Percentiles rank a stretch among this genome's conserved stretches.
Conservation (phyloP, 768 basidiomycete species). For the Podaxis sp. region DNA sequence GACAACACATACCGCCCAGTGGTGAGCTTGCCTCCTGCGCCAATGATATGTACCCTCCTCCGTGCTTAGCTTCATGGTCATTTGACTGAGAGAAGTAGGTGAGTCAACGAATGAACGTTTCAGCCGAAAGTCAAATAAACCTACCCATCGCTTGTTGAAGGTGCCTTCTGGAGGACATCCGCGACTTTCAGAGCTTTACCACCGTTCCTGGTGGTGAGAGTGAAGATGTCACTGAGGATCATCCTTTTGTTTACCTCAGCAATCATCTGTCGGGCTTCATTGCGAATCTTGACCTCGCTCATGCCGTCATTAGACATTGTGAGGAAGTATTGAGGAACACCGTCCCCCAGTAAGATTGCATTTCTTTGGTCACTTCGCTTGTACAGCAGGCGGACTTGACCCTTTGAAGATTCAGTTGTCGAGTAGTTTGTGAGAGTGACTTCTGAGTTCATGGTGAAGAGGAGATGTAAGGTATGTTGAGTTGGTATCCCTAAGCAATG, state of each 20-base stretch:
- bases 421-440: slow-evolving; percentile 13
- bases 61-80: not conserved
- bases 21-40: not conserved
- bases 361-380: slow-evolving; percentile 2
- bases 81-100: not conserved
- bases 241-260: not conserved
- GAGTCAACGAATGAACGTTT: no score
- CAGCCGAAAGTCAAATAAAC: not conserved
- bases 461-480: not conserved
- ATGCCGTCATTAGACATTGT: slow-evolving; percentile 4
- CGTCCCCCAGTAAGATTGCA: slow-evolving; percentile 1
- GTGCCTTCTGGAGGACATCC: not conserved
- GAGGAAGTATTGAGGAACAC: slow-evolving; percentile 5
- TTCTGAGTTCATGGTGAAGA: slow-evolving; percentile 11
- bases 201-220: not conserved
- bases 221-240: not conserved
- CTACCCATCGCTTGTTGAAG: slow-evolving; percentile 5
- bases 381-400: slow-evolving; percentile 11
- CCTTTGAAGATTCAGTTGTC: not conserved
- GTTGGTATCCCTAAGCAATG: no score
- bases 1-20: slow-evolving; percentile 3
- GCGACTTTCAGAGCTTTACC: slow-evolving; percentile 1
- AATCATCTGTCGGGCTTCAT: not conserved
- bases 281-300: slow-evolving; percentile 11
- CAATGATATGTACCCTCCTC: slow-evolving; percentile 9